Evolutionary conservation across 345 rosid genomes (phyloP).

Genomic region (Limnanthes douglasii): DNA sequence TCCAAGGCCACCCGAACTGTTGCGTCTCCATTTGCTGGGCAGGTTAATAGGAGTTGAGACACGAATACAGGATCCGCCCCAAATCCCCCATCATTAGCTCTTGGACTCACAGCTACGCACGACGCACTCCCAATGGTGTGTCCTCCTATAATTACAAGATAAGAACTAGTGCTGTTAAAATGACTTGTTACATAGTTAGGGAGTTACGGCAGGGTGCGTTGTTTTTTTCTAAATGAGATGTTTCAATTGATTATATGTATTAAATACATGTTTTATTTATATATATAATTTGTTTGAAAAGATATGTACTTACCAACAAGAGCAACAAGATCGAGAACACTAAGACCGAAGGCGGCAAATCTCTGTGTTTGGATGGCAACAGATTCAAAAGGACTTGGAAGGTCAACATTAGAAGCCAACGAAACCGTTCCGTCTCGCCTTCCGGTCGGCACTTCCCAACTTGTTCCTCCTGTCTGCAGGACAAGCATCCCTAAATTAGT

Average conservation of each 20-base stretch:
- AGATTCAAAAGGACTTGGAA: constrained; percentile 20
- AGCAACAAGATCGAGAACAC: constrained; percentile 28
- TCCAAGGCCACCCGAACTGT: constrained; percentile 11
- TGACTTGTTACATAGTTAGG: too few species aligned
- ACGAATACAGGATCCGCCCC: constrained; percentile 5
- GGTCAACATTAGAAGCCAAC: constrained; percentile 13
- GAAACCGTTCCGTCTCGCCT: constrained; percentile 16
- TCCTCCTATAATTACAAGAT: too few species aligned
- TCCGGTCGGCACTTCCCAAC: constrained; percentile 16
- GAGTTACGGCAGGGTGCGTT: too few species aligned
- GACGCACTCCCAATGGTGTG: too few species aligned
- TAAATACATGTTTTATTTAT: too few species aligned
- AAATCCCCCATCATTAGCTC: neutral
- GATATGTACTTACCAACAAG: constrained; percentile 23
- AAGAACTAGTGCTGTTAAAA: too few species aligned
- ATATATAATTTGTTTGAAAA: too few species aligned
- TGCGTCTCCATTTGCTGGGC: constrained; percentile 5
- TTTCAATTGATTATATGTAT: neutral
- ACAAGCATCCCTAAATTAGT: neutral
- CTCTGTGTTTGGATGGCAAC: constrained; percentile 18
- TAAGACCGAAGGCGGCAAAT: constrained; percentile 17
- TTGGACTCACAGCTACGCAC: constrained; percentile 1
- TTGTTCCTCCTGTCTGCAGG: constrained; percentile 15
- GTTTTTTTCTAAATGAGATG: neutral
- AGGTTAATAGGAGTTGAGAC: constrained; percentile 5